Conservation (phyloP, 2,329 filamentous ascomycete species). For the Penicillium paneum region DNA sequence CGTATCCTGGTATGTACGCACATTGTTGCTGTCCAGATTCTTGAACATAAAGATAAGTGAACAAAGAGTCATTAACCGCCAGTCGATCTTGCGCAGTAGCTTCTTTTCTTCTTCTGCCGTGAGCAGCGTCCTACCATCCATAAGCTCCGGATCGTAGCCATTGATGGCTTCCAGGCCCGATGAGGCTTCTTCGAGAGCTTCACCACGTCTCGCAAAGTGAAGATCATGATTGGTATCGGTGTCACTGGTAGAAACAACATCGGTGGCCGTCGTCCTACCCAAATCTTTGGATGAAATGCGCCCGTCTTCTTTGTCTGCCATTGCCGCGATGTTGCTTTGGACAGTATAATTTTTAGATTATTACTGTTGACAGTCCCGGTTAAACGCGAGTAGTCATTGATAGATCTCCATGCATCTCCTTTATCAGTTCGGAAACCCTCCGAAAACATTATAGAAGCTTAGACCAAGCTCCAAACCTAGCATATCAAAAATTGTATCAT, state of each 20-base stretch:
- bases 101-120: conserved; percentile 47
- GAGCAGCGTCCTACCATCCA: conserved; percentile 32
- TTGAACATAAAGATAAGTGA: conserved; percentile 33
- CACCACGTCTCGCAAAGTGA: conserved; percentile 22
- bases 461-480: not conserved
- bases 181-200: conserved; percentile 11
- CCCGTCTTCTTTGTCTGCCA: not conserved
- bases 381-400: not conserved
- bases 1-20: conserved; percentile 6
- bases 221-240: conserved; percentile 7
- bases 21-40: conserved; percentile 33
- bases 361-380: not conserved
- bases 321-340: not conserved
- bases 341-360: not conserved
- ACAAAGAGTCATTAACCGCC: conserved; percentile 44
- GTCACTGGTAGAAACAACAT: not conserved
- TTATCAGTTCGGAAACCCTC: not conserved
- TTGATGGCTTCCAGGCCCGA: conserved; percentile 16
- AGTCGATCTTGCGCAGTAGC: conserved; percentile 44
- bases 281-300: not conserved
- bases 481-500: conserved; percentile 6
- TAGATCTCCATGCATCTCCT: not conserved
- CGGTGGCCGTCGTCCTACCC: conserved; percentile 4
- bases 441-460: not conserved
- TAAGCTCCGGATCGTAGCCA: conserved; percentile 33